Percentiles rank a stretch among this genome's conserved stretches.
These are phyloP conservation scores for Dalechampia spathulata DNA, from an alignment of 441 rosid species.

Conservation along the genomic window DNA sequence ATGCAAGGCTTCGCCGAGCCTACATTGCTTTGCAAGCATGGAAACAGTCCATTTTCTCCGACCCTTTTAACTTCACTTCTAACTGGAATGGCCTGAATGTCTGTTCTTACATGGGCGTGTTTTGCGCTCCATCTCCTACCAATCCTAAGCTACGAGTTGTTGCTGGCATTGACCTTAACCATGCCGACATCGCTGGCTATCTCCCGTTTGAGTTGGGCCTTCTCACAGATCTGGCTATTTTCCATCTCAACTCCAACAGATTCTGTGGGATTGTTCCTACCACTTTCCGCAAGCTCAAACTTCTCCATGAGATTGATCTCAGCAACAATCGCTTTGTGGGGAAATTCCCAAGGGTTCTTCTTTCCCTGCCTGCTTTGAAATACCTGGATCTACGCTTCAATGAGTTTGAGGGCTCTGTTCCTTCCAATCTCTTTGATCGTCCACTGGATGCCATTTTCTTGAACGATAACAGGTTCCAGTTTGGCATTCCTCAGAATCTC, in stretches of 20 bases:
- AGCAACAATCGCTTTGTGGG: conserved; percentile 89
- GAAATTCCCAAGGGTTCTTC: conserved; percentile 40
- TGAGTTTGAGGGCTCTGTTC: conserved; percentile 70
- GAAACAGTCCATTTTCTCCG: conserved; percentile 69
- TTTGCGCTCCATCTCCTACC: conserved; percentile 53
- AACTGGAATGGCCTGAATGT: conserved; percentile 68
- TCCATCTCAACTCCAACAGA: conserved; percentile 76
- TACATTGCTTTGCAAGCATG: conserved; percentile 70
- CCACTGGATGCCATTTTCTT: conserved; percentile 65
- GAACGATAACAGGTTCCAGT: conserved; percentile 68
- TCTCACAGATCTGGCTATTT: conserved; percentile 50
- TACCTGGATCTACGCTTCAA: conserved; percentile 66
- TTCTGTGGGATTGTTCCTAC: conserved; percentile 73
- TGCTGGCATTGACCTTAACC: conserved; percentile 70
- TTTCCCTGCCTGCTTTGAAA: conserved; percentile 43
- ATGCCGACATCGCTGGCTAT: conserved; percentile 87
- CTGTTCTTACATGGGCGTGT: conserved; percentile 61
- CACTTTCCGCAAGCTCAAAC: conserved; percentile 36
- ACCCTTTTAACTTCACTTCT: conserved; percentile 53
- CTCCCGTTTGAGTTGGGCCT: conserved; percentile 68
- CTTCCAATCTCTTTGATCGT: conserved; percentile 47
- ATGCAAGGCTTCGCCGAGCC: conserved; percentile 52
- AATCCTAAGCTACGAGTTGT: conserved; percentile 44
- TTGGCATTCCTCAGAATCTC: conserved; percentile 50
- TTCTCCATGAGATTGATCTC: conserved; percentile 67